phyloP scores from a whole-genome alignment of 108 stramenopile species.

The Nitzschia inconspicua region DNA sequence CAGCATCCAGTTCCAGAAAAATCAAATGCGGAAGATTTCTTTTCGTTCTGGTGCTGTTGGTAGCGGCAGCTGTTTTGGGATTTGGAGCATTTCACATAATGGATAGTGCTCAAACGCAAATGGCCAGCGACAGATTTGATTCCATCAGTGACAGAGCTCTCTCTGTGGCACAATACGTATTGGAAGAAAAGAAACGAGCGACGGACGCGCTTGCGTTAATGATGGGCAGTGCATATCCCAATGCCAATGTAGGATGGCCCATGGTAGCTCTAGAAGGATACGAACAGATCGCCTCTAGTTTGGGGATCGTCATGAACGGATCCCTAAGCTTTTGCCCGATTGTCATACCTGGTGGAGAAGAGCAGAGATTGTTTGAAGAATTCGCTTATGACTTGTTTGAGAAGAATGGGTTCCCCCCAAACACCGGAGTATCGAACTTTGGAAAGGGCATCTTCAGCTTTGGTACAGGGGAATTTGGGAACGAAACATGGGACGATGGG shows the following conservation, averaged over 20 bases:
- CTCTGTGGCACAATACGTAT: background rate
- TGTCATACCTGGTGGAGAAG: background rate
- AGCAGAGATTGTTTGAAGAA: constrained; percentile 11
- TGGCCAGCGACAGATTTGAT: constrained; percentile 13
- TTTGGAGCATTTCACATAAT: constrained; percentile 5
- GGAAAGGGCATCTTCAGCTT: constrained; percentile 22
- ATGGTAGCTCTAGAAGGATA: constrained; percentile 7
- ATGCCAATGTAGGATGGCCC: constrained; percentile 6
- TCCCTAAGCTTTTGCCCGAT: constrained; percentile 17
- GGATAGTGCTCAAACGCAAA: background rate
- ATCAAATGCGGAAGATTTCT: background rate
- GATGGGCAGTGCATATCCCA: background rate
- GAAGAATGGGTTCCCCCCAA: background rate
- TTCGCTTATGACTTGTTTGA: constrained; percentile 21
- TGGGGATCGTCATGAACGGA: background rate
- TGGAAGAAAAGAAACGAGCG: constrained; percentile 7
- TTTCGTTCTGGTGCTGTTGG: background rate
- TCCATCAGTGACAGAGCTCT: constrained; percentile 8
- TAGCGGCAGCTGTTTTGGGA: background rate
- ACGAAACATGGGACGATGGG: constrained; percentile 2
- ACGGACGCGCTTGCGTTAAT: constrained; percentile 6
- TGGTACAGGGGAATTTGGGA: background rate
- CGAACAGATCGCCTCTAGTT: constrained; percentile 7
- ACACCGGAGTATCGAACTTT: constrained; percentile 14
- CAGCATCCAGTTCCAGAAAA: no score